Evolutionary conservation across 1,139 yeast genomes (phyloP).

Genomic region (Scheffersomyces lignicola): DNA sequence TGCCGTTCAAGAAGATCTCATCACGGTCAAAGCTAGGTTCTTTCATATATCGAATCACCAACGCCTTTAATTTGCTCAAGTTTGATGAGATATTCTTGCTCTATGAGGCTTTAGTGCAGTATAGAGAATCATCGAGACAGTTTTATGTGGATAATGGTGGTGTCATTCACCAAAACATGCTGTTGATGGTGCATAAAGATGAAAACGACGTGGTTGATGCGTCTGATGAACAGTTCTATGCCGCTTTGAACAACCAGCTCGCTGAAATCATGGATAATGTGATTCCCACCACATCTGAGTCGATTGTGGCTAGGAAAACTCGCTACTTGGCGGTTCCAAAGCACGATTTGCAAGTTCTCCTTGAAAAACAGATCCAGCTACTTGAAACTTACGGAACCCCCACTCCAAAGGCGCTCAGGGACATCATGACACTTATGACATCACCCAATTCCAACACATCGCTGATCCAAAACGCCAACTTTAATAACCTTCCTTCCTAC

Average conservation of each 20-base stretch:
- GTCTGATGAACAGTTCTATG: slow-evolving; percentile 18
- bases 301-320: slow-evolving; percentile 12
- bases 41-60: slow-evolving; percentile 37
- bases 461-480: slow-evolving; percentile 46
- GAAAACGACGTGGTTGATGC: slow-evolving; percentile 10
- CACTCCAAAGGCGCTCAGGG: slow-evolving; percentile 47
- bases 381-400: slow-evolving; percentile 56
- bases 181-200: not conserved
- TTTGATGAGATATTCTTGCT: slow-evolving; percentile 57
- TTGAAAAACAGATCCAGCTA: slow-evolving; percentile 57
- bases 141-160: slow-evolving; percentile 23
- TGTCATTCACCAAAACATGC: slow-evolving; percentile 7
- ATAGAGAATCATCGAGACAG: slow-evolving; percentile 40
- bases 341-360: slow-evolving; percentile 50
- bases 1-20: slow-evolving; percentile 18
- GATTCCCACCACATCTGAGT: slow-evolving; percentile 16
- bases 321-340: slow-evolving; percentile 44
- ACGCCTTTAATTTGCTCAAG: slow-evolving; percentile 53
- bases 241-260: slow-evolving; percentile 22
- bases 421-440: slow-evolving; percentile 48
- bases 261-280: slow-evolving; percentile 19
- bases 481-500: slow-evolving; percentile 56
- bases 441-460: slow-evolving; percentile 40
- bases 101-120: slow-evolving; percentile 56
- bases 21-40: slow-evolving; percentile 39